These are phyloP conservation scores for Coemansia erecta DNA, from an alignment of 192 early-diverging fungal genomes.

Conservation along the genomic window DNA sequence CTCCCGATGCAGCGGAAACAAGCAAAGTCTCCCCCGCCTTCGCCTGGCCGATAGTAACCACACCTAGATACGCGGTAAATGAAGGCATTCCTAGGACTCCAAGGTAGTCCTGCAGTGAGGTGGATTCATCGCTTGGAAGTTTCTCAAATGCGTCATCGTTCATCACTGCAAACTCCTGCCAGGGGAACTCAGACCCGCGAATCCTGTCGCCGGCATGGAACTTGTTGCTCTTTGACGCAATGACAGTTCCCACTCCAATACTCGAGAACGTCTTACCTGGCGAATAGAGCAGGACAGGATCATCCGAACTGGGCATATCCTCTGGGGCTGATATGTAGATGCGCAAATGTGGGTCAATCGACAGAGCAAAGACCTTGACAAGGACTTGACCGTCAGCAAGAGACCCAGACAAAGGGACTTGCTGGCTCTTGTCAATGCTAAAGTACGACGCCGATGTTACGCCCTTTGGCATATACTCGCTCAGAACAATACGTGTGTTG, in stretches of 20 bases:
- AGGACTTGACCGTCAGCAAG: conserved; percentile 38
- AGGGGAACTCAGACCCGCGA: conserved; percentile 55
- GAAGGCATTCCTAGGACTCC: conserved; percentile 80
- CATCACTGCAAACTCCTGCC: conserved; percentile 59
- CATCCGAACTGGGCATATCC: conserved; percentile 42
- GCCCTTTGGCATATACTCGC: conserved; percentile 20
- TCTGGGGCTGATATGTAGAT: conserved; percentile 58
- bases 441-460: conserved; percentile 23
- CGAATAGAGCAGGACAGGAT: conserved; percentile 36
- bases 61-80: conserved; percentile 71
- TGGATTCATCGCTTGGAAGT: conserved; percentile 11
- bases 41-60: conserved; percentile 64
- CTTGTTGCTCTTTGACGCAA: conserved; percentile 60
- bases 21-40: conserved; percentile 82
- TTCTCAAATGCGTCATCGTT: conserved; percentile 19
- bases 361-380: conserved; percentile 64
- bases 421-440: conserved; percentile 26
- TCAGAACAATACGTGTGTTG: conserved; percentile 33
- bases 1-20: conserved; percentile 79
- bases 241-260: conserved; percentile 61
- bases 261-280: conserved; percentile 64
- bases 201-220: conserved; percentile 65
- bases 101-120: conserved; percentile 60
- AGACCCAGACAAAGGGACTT: conserved; percentile 3
- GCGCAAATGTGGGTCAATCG: conserved; percentile 77